phyloP scores from a whole-genome alignment of 2,329 filamentous ascomycete species.

The Alternaria alternata region DNA sequence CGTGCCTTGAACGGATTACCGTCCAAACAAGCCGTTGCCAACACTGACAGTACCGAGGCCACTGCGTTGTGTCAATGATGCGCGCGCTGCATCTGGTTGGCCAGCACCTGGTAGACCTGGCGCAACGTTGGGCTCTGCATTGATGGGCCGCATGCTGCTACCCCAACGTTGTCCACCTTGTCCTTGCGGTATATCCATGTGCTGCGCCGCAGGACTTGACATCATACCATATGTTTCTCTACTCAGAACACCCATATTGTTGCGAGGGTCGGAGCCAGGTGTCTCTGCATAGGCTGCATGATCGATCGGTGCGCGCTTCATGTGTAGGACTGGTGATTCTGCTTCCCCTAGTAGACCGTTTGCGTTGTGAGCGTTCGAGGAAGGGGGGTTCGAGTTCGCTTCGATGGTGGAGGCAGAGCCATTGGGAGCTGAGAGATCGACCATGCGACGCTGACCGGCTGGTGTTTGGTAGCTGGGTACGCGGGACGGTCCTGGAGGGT shows the following conservation, averaged over 20 bases:
- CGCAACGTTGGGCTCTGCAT: slow-evolving; percentile 21
- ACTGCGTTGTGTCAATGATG: slow-evolving; percentile 40
- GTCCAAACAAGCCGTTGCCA: slow-evolving; percentile 44
- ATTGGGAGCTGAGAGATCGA: slow-evolving; percentile 47
- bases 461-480: slow-evolving; percentile 48
- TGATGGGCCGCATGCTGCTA: slow-evolving; percentile 26
- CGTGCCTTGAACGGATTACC: slow-evolving; percentile 24
- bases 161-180: slow-evolving; percentile 38
- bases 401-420: slow-evolving; percentile 53
- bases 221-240: slow-evolving; percentile 42
- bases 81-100: slow-evolving; percentile 31
- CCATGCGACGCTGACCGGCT: slow-evolving; percentile 45
- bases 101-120: slow-evolving; percentile 31
- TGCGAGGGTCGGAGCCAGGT: slow-evolving; percentile 37
- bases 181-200: slow-evolving; percentile 37
- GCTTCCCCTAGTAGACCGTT: slow-evolving; percentile 43
- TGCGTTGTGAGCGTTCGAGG: slow-evolving; percentile 37
- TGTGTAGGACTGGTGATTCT: slow-evolving; percentile 49
- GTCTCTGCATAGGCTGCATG: slow-evolving; percentile 38
- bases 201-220: slow-evolving; percentile 41
- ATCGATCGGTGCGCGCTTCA: slow-evolving; percentile 47
- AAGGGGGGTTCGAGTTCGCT: slow-evolving; percentile 50
- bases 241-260: slow-evolving; percentile 30
- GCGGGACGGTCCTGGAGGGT: slow-evolving; percentile 38
- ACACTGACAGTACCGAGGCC: slow-evolving; percentile 44